Evolutionary conservation across 2,329 filamentous ascomycete species (phyloP).

Genomic region (Talaromyces marneffei): DNA sequence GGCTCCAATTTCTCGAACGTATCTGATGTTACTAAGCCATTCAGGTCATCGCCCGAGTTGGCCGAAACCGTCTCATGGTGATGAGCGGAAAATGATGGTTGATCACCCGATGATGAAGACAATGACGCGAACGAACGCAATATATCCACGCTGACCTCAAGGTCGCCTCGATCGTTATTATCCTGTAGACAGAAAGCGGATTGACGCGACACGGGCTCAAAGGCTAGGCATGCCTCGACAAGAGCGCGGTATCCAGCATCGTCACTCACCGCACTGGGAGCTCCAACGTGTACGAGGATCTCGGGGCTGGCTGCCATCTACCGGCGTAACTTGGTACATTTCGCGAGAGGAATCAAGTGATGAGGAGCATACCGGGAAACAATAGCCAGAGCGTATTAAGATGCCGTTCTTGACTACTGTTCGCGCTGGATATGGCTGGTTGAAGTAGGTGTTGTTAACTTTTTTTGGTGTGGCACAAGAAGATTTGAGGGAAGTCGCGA

Average conservation of each 20-base stretch:
- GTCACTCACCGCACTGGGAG: constrained; percentile 31
- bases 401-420: neutral
- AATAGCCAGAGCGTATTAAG: neutral
- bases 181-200: neutral
- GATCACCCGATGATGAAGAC: neutral
- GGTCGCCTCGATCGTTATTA: neutral
- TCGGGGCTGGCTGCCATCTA: constrained; percentile 22
- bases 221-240: constrained; percentile 32
- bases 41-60: constrained; percentile 15
- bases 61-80: neutral
- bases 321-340: neutral
- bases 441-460: neutral
- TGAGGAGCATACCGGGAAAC: neutral
- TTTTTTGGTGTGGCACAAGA: neutral
- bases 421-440: neutral
- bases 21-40: neutral
- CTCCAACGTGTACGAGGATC: constrained; percentile 40
- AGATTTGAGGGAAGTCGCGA: neutral
- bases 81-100: neutral
- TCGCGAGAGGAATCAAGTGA: neutral
- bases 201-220: constrained; percentile 27
- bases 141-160: constrained; percentile 4
- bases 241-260: constrained; percentile 37
- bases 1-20: neutral
- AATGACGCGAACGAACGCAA: neutral